phyloP scores from a whole-genome alignment of 2,329 filamentous ascomycete genomes.

The Chaetomium strumarium region DNA sequence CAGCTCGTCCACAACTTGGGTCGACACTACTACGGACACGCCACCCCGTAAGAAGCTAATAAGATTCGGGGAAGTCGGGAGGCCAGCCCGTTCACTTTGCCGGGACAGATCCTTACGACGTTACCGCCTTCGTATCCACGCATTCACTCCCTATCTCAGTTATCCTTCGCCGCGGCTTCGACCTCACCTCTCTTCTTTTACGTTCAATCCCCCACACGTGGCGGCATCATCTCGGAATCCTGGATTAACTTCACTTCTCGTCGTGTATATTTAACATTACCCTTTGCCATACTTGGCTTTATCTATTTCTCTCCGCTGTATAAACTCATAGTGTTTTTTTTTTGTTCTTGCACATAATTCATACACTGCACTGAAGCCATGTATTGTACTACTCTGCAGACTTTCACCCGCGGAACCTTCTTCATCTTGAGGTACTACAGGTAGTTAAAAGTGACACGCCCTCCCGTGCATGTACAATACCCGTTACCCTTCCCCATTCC shows the following conservation, averaged over 20 bases:
- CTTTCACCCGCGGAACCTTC: too few relatives aligned
- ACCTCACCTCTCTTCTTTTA: background rate
- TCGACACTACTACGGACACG: conserved; percentile 5
- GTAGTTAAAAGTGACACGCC: too few relatives aligned
- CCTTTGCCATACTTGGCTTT: background rate
- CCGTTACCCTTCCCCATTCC: too few relatives aligned
- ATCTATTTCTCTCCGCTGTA: background rate
- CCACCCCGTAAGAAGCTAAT: background rate
- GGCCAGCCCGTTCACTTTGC: too few relatives aligned
- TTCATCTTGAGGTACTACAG: too few relatives aligned
- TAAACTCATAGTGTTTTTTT: background rate
- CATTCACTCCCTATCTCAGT: too few relatives aligned
- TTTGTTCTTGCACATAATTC: background rate
- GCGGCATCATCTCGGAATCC: background rate
- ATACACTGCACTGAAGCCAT: too few relatives aligned
- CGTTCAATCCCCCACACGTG: background rate
- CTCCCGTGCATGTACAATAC: too few relatives aligned
- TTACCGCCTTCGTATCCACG: background rate
- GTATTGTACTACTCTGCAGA: too few relatives aligned
- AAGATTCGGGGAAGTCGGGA: background rate
- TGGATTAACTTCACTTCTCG: background rate
- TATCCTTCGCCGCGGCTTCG: background rate
- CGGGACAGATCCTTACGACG: background rate
- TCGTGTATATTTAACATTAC: conserved; percentile 8
- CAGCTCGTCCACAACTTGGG: background rate